Base-by-base conservation (phyloP, 2,329 filamentous ascomycete species). In the Juglanconis oblonga region DNA sequence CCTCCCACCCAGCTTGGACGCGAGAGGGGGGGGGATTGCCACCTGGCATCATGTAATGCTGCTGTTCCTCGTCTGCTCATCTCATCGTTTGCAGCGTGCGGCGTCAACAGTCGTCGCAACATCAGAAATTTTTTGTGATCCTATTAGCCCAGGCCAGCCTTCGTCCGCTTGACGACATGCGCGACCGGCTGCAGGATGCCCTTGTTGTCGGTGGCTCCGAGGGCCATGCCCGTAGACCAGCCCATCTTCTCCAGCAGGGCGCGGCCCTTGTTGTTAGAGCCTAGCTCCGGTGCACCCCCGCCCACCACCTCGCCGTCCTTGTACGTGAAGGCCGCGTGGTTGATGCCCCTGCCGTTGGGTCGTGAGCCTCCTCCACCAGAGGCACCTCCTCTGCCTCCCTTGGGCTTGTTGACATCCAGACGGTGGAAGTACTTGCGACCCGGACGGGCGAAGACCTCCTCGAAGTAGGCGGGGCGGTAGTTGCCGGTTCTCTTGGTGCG, bases 221-320 rank as follows among this genome's bases (percentile, higher is more conserved):
- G 81, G 1, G 90, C 90, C 70, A 88, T 96, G 5, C 95, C 95
- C 55, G 82, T 88, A 63, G 85, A 90, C 93, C 95, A 99, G 3
- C 95, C 95, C 95, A 98, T 98, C 76, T 95, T 98, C 76, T 96
- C 92, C 64, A 99, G 76, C 86, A 99, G 90, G 3, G 87, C 86
- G 54, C 92, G 85, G 10, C 95, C 95, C 66, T 86, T 91, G 71
- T 97, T 98, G 56, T 89, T 90, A 4, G 80, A 79, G 1, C 91
- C 90, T 36, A 99, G 81, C 72, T 97, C 93, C 10, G 92, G 90
- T 1, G 94, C 93, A 52, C 87, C 85, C 1, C 85, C 91, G 52
- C 94, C 95, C 2, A 98, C 92, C 33, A 96, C 79, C 65, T 98
- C 93, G 17, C 95, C 95, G 68, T 98, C 90, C 62, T 83, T 84